Evolutionary conservation across 2,329 filamentous ascomycete species (phyloP).

Genomic region (Blastomyces gilchristii): DNA sequence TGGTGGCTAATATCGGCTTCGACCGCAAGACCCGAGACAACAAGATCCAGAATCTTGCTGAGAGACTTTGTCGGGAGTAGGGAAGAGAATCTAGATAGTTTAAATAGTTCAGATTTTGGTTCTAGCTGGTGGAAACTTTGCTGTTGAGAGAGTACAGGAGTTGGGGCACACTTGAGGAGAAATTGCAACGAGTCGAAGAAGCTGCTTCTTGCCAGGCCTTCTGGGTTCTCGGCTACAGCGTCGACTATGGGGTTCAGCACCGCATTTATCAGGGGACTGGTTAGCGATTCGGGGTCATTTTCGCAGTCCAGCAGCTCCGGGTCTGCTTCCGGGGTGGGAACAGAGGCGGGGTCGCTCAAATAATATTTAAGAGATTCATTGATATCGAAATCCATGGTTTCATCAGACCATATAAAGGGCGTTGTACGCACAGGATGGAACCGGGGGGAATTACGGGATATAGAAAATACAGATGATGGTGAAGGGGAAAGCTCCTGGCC

Average conservation of each 20-base stretch:
- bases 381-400: slow-evolving; percentile 73
- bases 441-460: slow-evolving; percentile 10
- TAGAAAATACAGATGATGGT: slow-evolving; percentile 9
- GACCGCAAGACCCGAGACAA: slow-evolving; percentile 73
- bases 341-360: slow-evolving; percentile 78
- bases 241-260: slow-evolving; percentile 89
- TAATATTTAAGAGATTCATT: slow-evolving; percentile 95
- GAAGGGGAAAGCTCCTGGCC: slow-evolving; percentile 9
- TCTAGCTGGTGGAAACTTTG: slow-evolving; percentile 27
- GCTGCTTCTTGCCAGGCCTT: slow-evolving; percentile 67
- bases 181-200: slow-evolving; percentile 92
- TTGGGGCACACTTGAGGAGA: slow-evolving; percentile 79
- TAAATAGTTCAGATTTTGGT: slow-evolving; percentile 53
- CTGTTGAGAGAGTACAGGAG: slow-evolving; percentile 33
- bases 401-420: slow-evolving; percentile 47
- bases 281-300: slow-evolving; percentile 75
- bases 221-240: slow-evolving; percentile 80
- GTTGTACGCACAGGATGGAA: slow-evolving; percentile 7
- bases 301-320: slow-evolving; percentile 79
- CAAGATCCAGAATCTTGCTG: slow-evolving; percentile 85
- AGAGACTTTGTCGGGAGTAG: slow-evolving; percentile 70
- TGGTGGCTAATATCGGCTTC: slow-evolving; percentile 77
- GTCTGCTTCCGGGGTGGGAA: slow-evolving; percentile 79
- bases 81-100: slow-evolving; percentile 64
- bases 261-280: slow-evolving; percentile 66